Percentiles rank a stretch among this genome's conserved stretches.
phyloP scores from a whole-genome alignment of 106 monocot species.

The Dendrobium officinale region DNA sequence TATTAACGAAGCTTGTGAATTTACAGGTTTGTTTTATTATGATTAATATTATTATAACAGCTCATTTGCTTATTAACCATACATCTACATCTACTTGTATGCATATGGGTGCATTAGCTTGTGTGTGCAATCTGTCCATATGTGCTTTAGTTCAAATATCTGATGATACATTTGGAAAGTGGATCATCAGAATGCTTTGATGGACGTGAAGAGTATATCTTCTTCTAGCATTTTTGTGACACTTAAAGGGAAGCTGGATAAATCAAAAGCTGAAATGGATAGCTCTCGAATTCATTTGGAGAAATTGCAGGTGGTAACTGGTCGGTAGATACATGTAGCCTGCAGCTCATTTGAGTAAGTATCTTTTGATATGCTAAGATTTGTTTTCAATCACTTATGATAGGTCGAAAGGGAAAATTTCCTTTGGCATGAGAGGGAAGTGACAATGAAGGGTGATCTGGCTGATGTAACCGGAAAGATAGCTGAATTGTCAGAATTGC shows the following conservation, averaged over 20 bases:
- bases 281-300: slow-evolving; percentile 34
- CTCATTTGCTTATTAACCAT: slow-evolving; percentile 1
- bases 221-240: slow-evolving; percentile 55
- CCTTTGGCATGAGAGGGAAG: slow-evolving; percentile 76
- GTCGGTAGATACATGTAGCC: slow-evolving; percentile 32
- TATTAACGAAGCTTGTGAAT: slow-evolving; percentile 54
- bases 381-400: slow-evolving; percentile 12
- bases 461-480: slow-evolving; percentile 51
- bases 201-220: slow-evolving; percentile 42
- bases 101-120: neutral
- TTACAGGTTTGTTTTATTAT: slow-evolving; percentile 43
- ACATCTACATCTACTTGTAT: slow-evolving; percentile 5
- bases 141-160: neutral
- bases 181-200: slow-evolving; percentile 53
- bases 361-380: slow-evolving; percentile 12
- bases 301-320: slow-evolving; percentile 89
- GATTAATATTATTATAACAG: neutral
- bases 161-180: slow-evolving; percentile 7
- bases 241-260: slow-evolving; percentile 46
- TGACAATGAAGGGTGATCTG: slow-evolving; percentile 56
- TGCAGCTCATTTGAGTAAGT: neutral
- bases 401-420: slow-evolving; percentile 83
- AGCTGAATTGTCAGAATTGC: slow-evolving; percentile 45
- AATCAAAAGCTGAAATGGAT: slow-evolving; percentile 67
- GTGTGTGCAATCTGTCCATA: neutral